phyloP scores from a whole-genome alignment of 306 rosid species.

The Gastrolobium villosum region DNA sequence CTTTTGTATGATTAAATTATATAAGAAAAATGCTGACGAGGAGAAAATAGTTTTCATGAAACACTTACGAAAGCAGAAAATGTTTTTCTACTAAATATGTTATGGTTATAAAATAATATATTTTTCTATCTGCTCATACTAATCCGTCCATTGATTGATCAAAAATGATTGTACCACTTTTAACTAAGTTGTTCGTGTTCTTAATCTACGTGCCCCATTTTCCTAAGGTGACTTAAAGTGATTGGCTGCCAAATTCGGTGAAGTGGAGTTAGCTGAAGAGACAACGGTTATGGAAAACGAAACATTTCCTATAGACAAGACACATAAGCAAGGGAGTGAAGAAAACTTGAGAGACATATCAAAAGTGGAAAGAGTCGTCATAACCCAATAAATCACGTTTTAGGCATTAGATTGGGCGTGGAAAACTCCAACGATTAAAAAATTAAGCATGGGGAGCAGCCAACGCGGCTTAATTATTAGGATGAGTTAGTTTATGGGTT shows the following conservation, averaged over 20 bases:
- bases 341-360: not conserved
- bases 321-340: not conserved
- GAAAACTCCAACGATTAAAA: conserved; percentile 1
- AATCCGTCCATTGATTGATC: no score
- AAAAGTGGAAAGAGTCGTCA: conserved; percentile 46
- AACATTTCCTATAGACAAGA: not conserved
- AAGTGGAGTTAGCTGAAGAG: conserved; percentile 36
- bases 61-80: conserved; percentile 21
- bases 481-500: conserved; percentile 13
- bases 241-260: conserved; percentile 43
- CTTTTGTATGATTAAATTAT: conserved; percentile 35
- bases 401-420: conserved; percentile 32
- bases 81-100: not conserved
- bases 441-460: not conserved
- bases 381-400: conserved; percentile 43
- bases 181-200: not conserved
- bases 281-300: not conserved
- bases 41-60: not conserved
- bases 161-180: no score
- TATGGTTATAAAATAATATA: not conserved
- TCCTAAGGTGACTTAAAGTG: conserved; percentile 33
- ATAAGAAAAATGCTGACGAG: not conserved
- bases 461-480: conserved; percentile 33
- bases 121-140: not conserved
- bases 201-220: conserved; percentile 3